Percentiles rank a stretch among this genome's conserved stretches.
Evolutionary conservation across 208 protist genomes (phyloP).

Genomic region (Leptomonas pyrrhocoris): DNA sequence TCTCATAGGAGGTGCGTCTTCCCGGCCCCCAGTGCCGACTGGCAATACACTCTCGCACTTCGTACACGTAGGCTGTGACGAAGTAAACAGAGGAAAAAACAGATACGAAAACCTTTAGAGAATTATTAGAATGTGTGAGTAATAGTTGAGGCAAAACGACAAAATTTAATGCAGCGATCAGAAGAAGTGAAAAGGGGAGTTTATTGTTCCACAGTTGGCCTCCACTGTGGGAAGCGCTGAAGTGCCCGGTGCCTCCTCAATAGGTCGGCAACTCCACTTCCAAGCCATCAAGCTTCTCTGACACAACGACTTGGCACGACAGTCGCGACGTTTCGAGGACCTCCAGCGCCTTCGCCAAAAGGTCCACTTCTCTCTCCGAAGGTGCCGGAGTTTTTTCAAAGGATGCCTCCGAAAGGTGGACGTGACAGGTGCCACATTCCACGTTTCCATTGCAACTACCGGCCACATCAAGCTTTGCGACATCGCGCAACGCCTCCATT

Average conservation of each 20-base stretch:
- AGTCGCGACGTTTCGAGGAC: constrained; percentile 45
- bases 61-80: too few relatives aligned
- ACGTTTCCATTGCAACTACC: constrained; percentile 90
- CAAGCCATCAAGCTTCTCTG: constrained; percentile 38
- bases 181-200: too few relatives aligned
- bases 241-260: not conserved
- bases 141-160: too few relatives aligned
- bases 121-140: too few relatives aligned
- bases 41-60: too few relatives aligned
- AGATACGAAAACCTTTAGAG: too few relatives aligned
- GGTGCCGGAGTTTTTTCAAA: constrained; percentile 54
- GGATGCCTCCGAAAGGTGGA: constrained; percentile 79
- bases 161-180: too few relatives aligned
- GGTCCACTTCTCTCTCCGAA: constrained; percentile 74
- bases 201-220: too few relatives aligned
- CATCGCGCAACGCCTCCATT: constrained; percentile 86
- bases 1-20: too few relatives aligned
- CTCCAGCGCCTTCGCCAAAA: constrained; percentile 52
- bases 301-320: constrained; percentile 54
- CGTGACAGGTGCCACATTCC: constrained; percentile 95
- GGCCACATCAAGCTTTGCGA: constrained; percentile 59
- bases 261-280: constrained; percentile 32
- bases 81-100: too few relatives aligned
- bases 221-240: too few relatives aligned
- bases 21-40: too few relatives aligned